phyloP scores from a whole-genome alignment of 345 rosid species.

The Aegle marmelos region DNA sequence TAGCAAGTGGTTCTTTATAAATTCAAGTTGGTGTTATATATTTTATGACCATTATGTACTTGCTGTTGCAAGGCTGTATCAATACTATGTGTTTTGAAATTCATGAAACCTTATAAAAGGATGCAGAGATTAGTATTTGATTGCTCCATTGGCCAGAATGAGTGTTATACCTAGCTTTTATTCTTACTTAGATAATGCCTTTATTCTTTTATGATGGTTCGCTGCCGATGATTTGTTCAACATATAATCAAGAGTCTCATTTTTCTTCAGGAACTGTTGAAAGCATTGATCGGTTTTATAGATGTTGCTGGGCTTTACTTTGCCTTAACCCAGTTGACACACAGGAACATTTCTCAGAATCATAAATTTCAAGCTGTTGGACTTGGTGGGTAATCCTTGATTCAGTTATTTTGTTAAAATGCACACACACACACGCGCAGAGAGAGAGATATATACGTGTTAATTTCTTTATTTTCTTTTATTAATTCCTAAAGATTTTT shows the following conservation, averaged over 20 bases:
- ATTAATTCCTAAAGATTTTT: background rate
- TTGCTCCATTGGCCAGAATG: background rate
- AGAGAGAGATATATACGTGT: too few relatives aligned
- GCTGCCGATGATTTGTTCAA: background rate
- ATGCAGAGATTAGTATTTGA: background rate
- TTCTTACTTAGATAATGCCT: background rate
- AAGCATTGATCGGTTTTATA: slow-evolving; percentile 89
- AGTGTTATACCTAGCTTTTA: background rate
- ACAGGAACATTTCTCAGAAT: slow-evolving; percentile 93
- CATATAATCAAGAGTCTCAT: background rate
- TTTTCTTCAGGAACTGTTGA: slow-evolving; percentile 69
- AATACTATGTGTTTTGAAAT: background rate
- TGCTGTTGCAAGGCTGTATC: background rate
- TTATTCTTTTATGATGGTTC: background rate
- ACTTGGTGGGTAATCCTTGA: slow-evolving; percentile 58
- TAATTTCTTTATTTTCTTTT: background rate
- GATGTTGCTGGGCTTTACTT: slow-evolving; percentile 96
- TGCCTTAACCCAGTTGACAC: slow-evolving; percentile 90
- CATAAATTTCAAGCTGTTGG: slow-evolving; percentile 99
- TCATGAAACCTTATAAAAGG: accelerated
- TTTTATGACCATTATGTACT: background rate
- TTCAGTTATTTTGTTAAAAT: slow-evolving; percentile 5
- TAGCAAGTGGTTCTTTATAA: background rate
- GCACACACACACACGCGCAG: too few relatives aligned
- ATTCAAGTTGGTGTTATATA: background rate